These are phyloP conservation scores for Clonostachys chloroleuca DNA, from an alignment of 2,329 filamentous ascomycete species.

Conservation along the genomic window DNA sequence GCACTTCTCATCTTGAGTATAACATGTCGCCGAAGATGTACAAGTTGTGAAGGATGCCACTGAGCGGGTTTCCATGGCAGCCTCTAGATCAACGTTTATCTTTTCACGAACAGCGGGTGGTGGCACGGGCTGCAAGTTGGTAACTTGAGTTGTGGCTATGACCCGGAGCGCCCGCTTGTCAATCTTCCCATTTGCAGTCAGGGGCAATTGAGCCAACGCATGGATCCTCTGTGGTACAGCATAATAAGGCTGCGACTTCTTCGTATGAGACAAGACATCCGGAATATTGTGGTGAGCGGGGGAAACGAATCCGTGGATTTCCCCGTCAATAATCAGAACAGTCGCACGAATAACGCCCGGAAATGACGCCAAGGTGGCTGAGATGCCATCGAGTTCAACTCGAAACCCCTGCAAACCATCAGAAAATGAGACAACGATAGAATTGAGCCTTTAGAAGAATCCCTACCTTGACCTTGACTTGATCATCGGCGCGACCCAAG, in stretches of 20 bases:
- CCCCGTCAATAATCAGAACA: constrained; percentile 37
- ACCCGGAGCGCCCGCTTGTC: constrained; percentile 41
- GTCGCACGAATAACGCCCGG: constrained; percentile 41
- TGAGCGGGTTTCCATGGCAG: constrained; percentile 11
- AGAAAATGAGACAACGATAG: not conserved
- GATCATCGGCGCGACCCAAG: constrained; percentile 54
- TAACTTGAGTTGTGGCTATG: constrained; percentile 18
- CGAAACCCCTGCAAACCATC: constrained; percentile 41
- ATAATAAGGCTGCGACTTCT: constrained; percentile 46
- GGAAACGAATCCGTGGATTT: constrained; percentile 47
- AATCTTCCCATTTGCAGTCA: constrained; percentile 52
- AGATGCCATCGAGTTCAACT: constrained; percentile 55
- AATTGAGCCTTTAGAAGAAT: no score
- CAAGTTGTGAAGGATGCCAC: constrained; percentile 21
- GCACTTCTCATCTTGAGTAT: constrained; percentile 14
- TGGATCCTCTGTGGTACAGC: constrained; percentile 43
- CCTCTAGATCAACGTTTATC: constrained; percentile 1
- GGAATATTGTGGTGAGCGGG: constrained; percentile 23
- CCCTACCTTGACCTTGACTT: constrained; percentile 53
- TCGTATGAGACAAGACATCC: constrained; percentile 31
- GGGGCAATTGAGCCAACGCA: constrained; percentile 35
- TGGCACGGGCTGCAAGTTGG: not conserved
- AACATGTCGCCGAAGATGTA: constrained; percentile 7
- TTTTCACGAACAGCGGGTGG: not conserved
- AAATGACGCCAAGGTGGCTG: constrained; percentile 40